Base-by-base conservation (phyloP, 306 rosid genomes). In the Vicia sativa region DNA sequence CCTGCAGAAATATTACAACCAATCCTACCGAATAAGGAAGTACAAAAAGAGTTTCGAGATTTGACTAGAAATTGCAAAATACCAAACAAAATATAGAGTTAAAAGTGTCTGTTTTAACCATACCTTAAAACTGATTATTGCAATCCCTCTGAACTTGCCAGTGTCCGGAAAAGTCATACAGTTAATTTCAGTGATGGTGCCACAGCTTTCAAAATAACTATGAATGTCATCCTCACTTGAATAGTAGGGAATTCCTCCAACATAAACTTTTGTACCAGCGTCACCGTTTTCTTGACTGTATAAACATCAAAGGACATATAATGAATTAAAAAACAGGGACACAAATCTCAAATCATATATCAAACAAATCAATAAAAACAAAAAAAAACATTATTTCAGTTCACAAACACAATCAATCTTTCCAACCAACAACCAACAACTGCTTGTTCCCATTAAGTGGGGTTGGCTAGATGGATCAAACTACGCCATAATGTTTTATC, bases 131-230 rank as follows among this genome's bases (percentile, higher is more conserved):
- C 54, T 84, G 61, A 93, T 82, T 59, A 93, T 79, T 38, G 97
- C 92, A 77, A 93, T 93, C 69, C 99, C 99, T 82, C 93, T 85
- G 67, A 93, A 93, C 71, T 93, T 93, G 46, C 96, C 99, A 44
- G 70, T 93, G 74, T 93, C 99, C 13, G 95, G 95, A 82, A 93
- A 93, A 62, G 3, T 82, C 99, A 90, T 87, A 78, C 95, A 90
- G 78, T 93, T 95, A 79, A 93, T 50, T 68, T 88, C 96, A 34
- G 89, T 90, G 9, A 93, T 79, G 48, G 97, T 85, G 55, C 99
- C 99, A 35, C 99, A 93, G 70, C 86, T 66, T 72, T 93, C 96
- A 67, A 93, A 84, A 67, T 83, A 90, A 82, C 98, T 87, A 50
- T 85, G 82, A 69, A 92, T 92, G 68, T 92, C 98, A 65, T 90